phyloP scores from a whole-genome alignment of 495 filamentous ascomycete genomes.

The Hypoxylon perforatum region DNA sequence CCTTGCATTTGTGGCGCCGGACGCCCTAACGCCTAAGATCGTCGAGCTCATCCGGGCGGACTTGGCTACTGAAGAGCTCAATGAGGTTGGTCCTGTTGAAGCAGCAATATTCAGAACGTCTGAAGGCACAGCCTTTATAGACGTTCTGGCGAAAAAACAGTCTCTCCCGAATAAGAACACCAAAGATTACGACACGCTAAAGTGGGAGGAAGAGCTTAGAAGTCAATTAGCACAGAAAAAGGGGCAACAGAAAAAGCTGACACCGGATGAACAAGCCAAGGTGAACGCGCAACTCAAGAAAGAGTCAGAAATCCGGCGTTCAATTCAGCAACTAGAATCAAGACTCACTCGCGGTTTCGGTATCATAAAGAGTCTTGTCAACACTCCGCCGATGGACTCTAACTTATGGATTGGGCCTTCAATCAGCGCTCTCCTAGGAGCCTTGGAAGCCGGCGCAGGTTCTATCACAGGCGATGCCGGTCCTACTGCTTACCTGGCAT shows the following conservation, averaged over 20 bases:
- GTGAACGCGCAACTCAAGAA: constrained; percentile 92
- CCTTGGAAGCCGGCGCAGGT: constrained; percentile 81
- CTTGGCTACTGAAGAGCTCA: constrained; percentile 72
- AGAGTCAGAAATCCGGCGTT: constrained; percentile 78
- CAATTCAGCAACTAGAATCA: constrained; percentile 73
- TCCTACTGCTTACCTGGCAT: constrained; percentile 81
- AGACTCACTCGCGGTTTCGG: constrained; percentile 83
- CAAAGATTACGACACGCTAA: constrained; percentile 93
- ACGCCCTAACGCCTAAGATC: constrained; percentile 78
- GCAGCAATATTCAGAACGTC: constrained; percentile 90
- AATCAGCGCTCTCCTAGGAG: constrained; percentile 73
- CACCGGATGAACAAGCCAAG: constrained; percentile 85
- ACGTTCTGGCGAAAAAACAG: constrained; percentile 86
- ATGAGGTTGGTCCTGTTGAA: constrained; percentile 81
- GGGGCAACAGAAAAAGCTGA: constrained; percentile 90
- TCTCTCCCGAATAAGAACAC: constrained; percentile 79
- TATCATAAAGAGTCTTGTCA: constrained; percentile 81
- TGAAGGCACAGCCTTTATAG: constrained; percentile 86
- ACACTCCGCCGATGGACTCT: constrained; percentile 84
- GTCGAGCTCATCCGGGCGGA: constrained; percentile 77
- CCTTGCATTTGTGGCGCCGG: constrained; percentile 91
- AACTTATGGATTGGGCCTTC: constrained; percentile 86
- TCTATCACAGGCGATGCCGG: constrained; percentile 81
- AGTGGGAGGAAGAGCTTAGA: constrained; percentile 96
- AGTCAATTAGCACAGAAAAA: constrained; percentile 90